These are phyloP conservation scores for Boletellus sp. DNA, from an alignment of 768 basidiomycete genomes.

Conservation along the genomic window DNA sequence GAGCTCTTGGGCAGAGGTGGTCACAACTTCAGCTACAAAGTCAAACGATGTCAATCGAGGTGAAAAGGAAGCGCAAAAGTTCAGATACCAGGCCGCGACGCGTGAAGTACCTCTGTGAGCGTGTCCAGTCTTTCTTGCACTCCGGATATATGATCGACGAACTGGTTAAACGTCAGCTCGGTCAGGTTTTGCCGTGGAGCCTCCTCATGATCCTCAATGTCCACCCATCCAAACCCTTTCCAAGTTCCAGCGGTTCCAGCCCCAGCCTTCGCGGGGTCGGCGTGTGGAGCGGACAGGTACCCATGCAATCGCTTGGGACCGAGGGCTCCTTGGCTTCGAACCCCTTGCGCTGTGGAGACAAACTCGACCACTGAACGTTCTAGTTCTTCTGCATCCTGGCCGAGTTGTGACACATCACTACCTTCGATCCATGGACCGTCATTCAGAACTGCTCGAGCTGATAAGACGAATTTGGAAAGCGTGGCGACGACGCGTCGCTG, in stretches of 20 bases:
- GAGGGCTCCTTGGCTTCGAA: conserved; percentile 24
- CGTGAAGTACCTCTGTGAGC: conserved; percentile 18
- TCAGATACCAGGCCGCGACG: conserved; percentile 20
- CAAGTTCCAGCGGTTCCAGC: conserved; percentile 50
- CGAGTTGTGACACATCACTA: conserved; percentile 44
- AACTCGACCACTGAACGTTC: conserved; percentile 67
- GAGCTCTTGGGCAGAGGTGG: conserved; percentile 30
- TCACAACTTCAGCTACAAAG: conserved; percentile 21
- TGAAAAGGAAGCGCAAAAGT: background rate
- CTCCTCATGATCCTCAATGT: conserved; percentile 32
- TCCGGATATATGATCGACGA: conserved; percentile 23
- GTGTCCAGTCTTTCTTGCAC: conserved; percentile 29
- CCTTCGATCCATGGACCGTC: conserved; percentile 26
- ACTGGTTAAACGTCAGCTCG: conserved; percentile 30
- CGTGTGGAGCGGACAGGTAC: conserved; percentile 33
- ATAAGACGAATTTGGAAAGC: conserved; percentile 82
- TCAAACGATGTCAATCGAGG: background rate
- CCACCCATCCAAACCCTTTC: conserved; percentile 54
- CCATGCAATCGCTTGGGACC: conserved; percentile 37
- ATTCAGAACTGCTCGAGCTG: conserved; percentile 73
- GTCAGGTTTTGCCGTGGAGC: conserved; percentile 28
- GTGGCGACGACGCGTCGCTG: conserved; percentile 84
- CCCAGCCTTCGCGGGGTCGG: conserved; percentile 43
- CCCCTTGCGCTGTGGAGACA: conserved; percentile 56
- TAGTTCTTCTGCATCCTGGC: conserved; percentile 68